phyloP scores from a whole-genome alignment of 805 yeast species.

The Candida adriatica region DNA sequence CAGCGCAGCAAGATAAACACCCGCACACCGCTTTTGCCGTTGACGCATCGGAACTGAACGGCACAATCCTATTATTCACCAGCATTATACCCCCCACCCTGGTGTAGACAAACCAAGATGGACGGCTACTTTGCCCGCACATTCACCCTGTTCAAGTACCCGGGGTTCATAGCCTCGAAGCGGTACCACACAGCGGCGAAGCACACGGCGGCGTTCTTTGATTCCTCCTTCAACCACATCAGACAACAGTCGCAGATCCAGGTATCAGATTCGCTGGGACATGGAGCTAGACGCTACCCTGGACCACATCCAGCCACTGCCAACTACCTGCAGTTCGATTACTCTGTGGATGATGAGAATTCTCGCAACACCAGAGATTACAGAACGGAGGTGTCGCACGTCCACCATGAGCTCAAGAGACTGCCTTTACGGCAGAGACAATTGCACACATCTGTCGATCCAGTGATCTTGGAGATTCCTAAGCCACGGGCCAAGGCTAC shows the following conservation, averaged over 20 bases:
- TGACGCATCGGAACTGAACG: too few species aligned
- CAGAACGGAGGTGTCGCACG: conserved; percentile 11
- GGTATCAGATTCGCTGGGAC: conserved; percentile 13
- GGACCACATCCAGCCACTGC: conserved; percentile 31
- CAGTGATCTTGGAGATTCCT: too few species aligned
- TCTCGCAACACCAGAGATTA: conserved; percentile 11
- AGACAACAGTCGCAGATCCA: conserved; percentile 31
- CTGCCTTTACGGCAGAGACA: conserved; percentile 8
- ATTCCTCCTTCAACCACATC: conserved; percentile 33
- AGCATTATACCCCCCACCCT: too few species aligned
- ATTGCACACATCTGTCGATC: too few species aligned
- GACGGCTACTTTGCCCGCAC: conserved; percentile 21
- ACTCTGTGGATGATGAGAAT: conserved; percentile 15
- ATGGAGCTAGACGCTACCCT: conserved; percentile 17
- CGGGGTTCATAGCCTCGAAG: conserved; percentile 29
- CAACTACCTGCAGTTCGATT: conserved; percentile 9
- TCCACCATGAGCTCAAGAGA: conserved; percentile 13
- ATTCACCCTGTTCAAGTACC: conserved; percentile 35
- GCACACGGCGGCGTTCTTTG: conserved; percentile 30
- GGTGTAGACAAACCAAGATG: too few species aligned
- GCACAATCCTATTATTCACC: too few species aligned
- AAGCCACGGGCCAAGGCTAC: not conserved
- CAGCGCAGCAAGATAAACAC: too few species aligned
- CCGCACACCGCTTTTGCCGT: too few species aligned
- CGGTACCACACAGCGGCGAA: conserved; percentile 30